These are phyloP conservation scores for Sporothrix luriei DNA, from an alignment of 2,329 filamentous ascomycete genomes.

Conservation along the genomic window DNA sequence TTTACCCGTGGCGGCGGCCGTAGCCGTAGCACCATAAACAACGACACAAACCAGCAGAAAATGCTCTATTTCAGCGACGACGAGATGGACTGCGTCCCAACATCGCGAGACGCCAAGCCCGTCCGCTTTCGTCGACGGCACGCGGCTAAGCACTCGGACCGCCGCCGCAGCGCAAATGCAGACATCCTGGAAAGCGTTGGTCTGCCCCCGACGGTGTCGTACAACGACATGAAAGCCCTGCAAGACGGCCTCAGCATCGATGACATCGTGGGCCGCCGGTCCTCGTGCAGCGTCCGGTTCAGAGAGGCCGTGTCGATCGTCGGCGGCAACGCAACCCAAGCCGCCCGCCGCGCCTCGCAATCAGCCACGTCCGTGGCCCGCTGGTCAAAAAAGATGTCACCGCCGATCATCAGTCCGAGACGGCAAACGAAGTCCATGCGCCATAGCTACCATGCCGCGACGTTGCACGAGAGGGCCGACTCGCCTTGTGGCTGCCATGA, in stretches of 20 bases:
- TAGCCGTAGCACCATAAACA: not conserved
- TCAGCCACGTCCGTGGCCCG: not conserved
- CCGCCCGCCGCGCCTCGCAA: slow-evolving; percentile 11
- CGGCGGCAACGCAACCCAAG: slow-evolving; percentile 19
- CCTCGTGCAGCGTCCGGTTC: slow-evolving; percentile 22
- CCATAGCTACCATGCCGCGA: not conserved
- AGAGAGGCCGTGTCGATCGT: slow-evolving; percentile 11
- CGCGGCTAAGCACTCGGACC: slow-evolving; percentile 20
- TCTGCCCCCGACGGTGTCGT: slow-evolving; percentile 34
- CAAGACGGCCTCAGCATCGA: slow-evolving; percentile 28
- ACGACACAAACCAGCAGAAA: not conserved
- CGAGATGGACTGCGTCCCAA: slow-evolving; percentile 4
- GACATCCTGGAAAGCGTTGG: slow-evolving; percentile 35
- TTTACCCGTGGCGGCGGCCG: not conserved
- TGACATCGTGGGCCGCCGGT: slow-evolving; percentile 26
- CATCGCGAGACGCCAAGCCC: not conserved
- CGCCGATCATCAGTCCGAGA: not conserved
- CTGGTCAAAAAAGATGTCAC: slow-evolving; percentile 17
- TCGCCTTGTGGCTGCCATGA: not conserved
- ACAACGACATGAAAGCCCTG: slow-evolving; percentile 35
- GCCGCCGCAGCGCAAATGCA: slow-evolving; percentile 35
- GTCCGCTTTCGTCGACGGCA: not conserved
- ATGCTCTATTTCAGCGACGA: slow-evolving; percentile 28
- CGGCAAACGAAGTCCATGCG: slow-evolving; percentile 4
- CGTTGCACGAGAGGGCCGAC: not conserved